Evolutionary conservation across 768 basidiomycete genomes (phyloP), one percentile per base, ranked within the genome.

Genomic region (Tylopilus subfusipes): DNA sequence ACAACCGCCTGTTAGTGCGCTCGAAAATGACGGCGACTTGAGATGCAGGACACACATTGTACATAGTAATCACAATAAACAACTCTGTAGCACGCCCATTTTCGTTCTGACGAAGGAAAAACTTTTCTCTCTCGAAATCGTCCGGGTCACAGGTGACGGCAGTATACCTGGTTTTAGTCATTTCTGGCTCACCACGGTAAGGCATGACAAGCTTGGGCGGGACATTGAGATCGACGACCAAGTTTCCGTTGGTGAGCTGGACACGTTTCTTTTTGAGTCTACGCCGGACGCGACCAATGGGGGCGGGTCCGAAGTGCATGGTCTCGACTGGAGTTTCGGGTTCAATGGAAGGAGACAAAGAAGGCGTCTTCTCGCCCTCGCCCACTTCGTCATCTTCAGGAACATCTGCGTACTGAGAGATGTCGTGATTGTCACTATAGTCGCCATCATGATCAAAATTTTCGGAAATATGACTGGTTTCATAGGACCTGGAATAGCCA

Each of bases 21-120:
- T 48, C 27, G 34, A 43, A 43, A 45, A 30, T 49, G 53, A 29
- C 7, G 7, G 25, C 14, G 5, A 42, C 3, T 33, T 31, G n/a
- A 55, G n/a, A n/a, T 30, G 47, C 22, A 24, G 24, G 21, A 69
- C 86, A 67, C 69, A 96, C 95, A 68, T 97, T 97, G 68, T 88
- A 97, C 93, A 97, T 93, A 22, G 94, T 98, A 63, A 98, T 89
- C 54, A 93, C 90, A 67, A 98, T 88, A 74, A 96, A 90, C 51
- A 98, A 68, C 65, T 98, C 95, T 13, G 93, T 97, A 52, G 86
- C 80, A 50, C 93, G 79, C 29, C 85, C 83, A 56, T 73, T 81
- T 64, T 90, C 82, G 65, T 88, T 88, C 67, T 97, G 95, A 48
- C 94, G 79, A 29, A 98, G 77, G 55, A 86, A 89, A 70, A 91